Evolutionary conservation across 768 basidiomycete genomes (phyloP).

Genomic region (Hydnomerulius pinastri): DNA sequence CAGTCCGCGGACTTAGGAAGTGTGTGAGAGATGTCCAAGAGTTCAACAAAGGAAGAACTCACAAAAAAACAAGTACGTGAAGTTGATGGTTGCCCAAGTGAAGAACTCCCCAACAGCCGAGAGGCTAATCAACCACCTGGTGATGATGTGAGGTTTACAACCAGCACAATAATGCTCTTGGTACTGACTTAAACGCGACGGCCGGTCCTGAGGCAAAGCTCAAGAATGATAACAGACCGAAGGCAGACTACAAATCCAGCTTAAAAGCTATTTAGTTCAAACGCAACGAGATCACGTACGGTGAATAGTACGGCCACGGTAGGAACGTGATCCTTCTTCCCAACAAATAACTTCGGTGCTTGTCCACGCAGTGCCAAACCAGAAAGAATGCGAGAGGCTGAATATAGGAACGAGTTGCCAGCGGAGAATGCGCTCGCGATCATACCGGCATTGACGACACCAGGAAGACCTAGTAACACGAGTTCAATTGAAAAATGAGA

Average conservation of each 20-base stretch:
- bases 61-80: constrained; percentile 74
- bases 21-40: not conserved
- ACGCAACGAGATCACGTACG: constrained; percentile 18
- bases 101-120: constrained; percentile 67
- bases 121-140: constrained; percentile 70
- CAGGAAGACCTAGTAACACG: too few species aligned
- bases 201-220: too few species aligned
- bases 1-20: too few species aligned
- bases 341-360: constrained; percentile 49
- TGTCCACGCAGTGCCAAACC: constrained; percentile 47
- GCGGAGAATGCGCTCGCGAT: constrained; percentile 76
- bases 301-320: constrained; percentile 32
- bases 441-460: constrained; percentile 71
- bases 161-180: too few species aligned
- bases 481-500: too few species aligned
- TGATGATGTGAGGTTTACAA: too few species aligned
- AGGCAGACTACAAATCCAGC: constrained; percentile 32
- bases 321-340: constrained; percentile 50
- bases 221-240: constrained; percentile 59
- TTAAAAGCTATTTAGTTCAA: not conserved
- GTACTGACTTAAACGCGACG: too few species aligned
- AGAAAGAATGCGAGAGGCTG: constrained; percentile 42
- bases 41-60: not conserved
- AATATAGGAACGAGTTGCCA: constrained; percentile 65
- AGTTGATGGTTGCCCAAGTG: constrained; percentile 63